Evolutionary conservation across 768 basidiomycete genomes (phyloP).

Genomic region (Coprinopsis sp.): DNA sequence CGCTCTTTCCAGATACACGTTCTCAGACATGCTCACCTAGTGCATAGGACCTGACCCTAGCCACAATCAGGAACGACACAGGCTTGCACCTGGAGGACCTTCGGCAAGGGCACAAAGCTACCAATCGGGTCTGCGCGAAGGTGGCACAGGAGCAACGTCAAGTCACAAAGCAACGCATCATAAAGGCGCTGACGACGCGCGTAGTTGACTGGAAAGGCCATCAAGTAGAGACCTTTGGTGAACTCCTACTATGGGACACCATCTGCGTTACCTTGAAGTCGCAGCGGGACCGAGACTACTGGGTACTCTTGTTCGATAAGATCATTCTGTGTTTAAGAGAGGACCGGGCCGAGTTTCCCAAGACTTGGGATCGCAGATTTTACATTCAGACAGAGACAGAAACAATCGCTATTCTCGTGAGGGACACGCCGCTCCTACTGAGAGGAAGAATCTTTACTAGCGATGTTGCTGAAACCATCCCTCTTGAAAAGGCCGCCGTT

Average conservation of each 20-base stretch:
- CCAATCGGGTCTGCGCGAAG: constrained; percentile 89
- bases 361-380: constrained; percentile 81
- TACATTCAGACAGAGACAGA: constrained; percentile 77
- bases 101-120: constrained; percentile 75
- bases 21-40: no score
- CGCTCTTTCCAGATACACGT: constrained; percentile 5
- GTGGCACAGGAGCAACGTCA: constrained; percentile 95
- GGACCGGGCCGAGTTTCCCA: constrained; percentile 51
- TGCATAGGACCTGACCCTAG: constrained; percentile 9
- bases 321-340: constrained; percentile 99
- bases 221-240: constrained; percentile 89
- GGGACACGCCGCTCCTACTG: constrained; percentile 76
- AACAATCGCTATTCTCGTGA: constrained; percentile 51
- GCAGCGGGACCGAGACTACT: constrained; percentile 95
- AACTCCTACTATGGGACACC: constrained; percentile 89
- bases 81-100: constrained; percentile 79
- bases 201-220: constrained; percentile 99
- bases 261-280: constrained; percentile 96
- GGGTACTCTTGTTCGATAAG: constrained; percentile 97
- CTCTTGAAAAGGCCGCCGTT: no score
- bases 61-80: constrained; percentile 26
- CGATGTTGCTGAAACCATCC: constrained; percentile 82
- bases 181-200: constrained; percentile 75
- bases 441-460: constrained; percentile 97
- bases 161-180: constrained; percentile 86